Conservation (phyloP, 176 grass and related monocot species). For the Dendrocalamus sinicus region DNA sequence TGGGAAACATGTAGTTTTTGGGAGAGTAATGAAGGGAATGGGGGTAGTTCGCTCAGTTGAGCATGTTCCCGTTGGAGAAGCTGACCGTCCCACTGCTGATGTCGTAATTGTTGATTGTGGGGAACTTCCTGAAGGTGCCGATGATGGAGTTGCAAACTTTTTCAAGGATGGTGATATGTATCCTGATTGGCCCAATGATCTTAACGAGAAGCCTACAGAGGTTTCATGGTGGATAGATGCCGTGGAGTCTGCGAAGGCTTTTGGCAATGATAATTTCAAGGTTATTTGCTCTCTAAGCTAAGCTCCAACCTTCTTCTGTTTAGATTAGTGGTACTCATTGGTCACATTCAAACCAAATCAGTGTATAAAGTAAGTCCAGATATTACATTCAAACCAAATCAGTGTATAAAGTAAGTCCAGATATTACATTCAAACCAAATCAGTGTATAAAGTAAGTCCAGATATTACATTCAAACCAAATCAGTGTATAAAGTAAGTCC, state of each 20-base stretch:
- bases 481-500: background rate
- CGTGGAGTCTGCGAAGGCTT: slow-evolving; percentile 84
- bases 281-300: slow-evolving; percentile 43
- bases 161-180: slow-evolving; percentile 87
- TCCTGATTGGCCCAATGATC: slow-evolving; percentile 95
- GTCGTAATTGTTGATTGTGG: slow-evolving; percentile 84
- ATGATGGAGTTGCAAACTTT: slow-evolving; percentile 89
- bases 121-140: slow-evolving; percentile 74
- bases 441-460: background rate
- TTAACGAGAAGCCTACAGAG: slow-evolving; percentile 84
- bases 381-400: background rate
- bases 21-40: slow-evolving; percentile 93
- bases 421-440: background rate
- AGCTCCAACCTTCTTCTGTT: background rate
- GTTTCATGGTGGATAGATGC: slow-evolving; percentile 96
- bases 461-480: background rate
- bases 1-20: slow-evolving; percentile 97
- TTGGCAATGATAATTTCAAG: slow-evolving; percentile 95
- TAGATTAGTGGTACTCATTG: background rate
- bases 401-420: background rate
- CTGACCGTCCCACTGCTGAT: slow-evolving; percentile 68
- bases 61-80: slow-evolving; percentile 67
- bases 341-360: background rate
- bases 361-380: background rate
- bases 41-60: slow-evolving; percentile 86